Percentiles rank a stretch among this genome's conserved stretches.
These are phyloP conservation scores for Pontederia crassipes DNA, from an alignment of 176 grass and related monocot species.

Conservation along the genomic window DNA sequence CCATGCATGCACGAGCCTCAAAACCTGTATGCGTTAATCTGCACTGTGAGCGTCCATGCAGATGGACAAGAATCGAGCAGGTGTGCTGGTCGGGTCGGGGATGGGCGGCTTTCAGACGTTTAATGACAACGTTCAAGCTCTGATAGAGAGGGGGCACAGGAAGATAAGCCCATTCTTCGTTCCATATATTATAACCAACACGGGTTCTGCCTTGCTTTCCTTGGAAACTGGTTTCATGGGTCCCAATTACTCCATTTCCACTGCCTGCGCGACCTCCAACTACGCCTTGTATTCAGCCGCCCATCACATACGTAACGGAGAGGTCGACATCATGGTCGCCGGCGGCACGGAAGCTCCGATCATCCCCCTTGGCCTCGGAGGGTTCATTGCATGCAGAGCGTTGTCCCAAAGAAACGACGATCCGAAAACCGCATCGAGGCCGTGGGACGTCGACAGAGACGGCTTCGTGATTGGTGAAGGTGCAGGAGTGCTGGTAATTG, in stretches of 20 bases:
- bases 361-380: constrained; percentile 9
- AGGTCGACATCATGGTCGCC: constrained; percentile 25
- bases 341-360: constrained; percentile 29
- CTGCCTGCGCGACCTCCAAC: constrained; percentile 33
- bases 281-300: constrained; percentile 29
- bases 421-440: constrained; percentile 33
- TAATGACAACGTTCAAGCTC: constrained; percentile 5
- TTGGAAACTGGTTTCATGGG: constrained; percentile 32
- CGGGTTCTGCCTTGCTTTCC: constrained; percentile 11
- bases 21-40: no score
- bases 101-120: constrained; percentile 20
- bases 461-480: constrained; percentile 39
- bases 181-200: constrained; percentile 14
- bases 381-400: constrained; percentile 25
- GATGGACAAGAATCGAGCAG: constrained; percentile 16
- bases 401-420: constrained; percentile 33
- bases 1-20: no score
- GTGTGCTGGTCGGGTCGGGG: constrained; percentile 26
- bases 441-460: constrained; percentile 34
- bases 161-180: constrained; percentile 21
- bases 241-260: constrained; percentile 32
- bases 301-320: constrained; percentile 31
- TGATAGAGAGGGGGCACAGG: constrained; percentile 11
- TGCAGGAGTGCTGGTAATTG: constrained; percentile 17
- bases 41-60: no score